Base-by-base conservation (phyloP, 805 yeast species). In the Candida stauntonica region DNA sequence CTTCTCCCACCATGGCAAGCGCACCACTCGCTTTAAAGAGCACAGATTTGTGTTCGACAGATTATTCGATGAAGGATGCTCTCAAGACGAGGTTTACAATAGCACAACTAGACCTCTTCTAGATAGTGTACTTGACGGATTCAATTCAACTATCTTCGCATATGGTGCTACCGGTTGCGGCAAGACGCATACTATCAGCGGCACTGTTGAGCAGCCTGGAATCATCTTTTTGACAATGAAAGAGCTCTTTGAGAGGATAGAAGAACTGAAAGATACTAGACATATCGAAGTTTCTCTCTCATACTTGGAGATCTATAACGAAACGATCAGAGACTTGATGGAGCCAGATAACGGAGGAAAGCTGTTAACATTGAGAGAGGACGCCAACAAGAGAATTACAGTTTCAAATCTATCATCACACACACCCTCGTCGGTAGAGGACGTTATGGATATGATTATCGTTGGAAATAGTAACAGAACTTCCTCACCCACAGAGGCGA, bases 81-180 rank as follows among this genome's bases (percentile, higher is more conserved):
- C 75, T 1, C 96, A 89, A 52, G 66, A 70, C 8, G 81, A 81
- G 6, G 86, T 89, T 0, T 89, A 76, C 54, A 55, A 64, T 18
- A 59, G 61, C 21, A 86, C 95, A 1, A 77, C 95, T 0, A 66
- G 70, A 35, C 91, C 95, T 0, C 64, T 87, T 33, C 65, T 89
- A 7, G 86, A 80, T 44, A 73, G 81, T 28, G 79, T 87, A 0
- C 58, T 89, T 29, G 93, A 85, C 45, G 98, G 97, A 1, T 86
- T 67, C 61, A 88, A 91, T 58, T 81, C 95, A 5, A 87, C 96
- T 0, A 86, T 89, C 0, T 89, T 89, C 66, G 97, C 98, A 1
- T 89, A 89, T 58, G 98, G 98, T 1, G 95, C 98, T 20, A 89
- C 98, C 0, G 98, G 98, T 0, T 89, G 97, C 60, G 98, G 98